Conservation (phyloP, 805 yeast species). For the Lipomyces kockii region DNA sequence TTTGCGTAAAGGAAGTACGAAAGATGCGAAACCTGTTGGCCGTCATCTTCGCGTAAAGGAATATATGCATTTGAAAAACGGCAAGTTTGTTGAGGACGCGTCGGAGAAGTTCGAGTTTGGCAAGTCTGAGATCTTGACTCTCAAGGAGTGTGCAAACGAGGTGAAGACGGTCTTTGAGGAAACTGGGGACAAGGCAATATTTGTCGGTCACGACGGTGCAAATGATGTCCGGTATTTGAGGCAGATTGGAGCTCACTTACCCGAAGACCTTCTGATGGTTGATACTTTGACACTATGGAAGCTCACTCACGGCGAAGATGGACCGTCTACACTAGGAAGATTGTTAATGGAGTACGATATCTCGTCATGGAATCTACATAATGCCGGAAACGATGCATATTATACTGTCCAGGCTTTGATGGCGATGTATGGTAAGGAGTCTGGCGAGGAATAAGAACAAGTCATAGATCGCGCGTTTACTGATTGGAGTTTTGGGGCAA, state of each 20-base stretch:
- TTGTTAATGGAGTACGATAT: slow-evolving; percentile 6
- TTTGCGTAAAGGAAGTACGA: neutral
- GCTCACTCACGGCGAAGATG: slow-evolving; percentile 7
- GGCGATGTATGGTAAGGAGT: slow-evolving; percentile 4
- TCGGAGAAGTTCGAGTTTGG: slow-evolving; percentile 27
- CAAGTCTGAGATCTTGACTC: slow-evolving; percentile 10
- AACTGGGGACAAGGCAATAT: slow-evolving; percentile 6
- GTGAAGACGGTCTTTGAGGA: slow-evolving; percentile 4
- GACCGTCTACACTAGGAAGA: slow-evolving; percentile 3
- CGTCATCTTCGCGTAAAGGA: slow-evolving; percentile 22
- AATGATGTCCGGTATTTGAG: slow-evolving; percentile 21
- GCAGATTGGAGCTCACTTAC: slow-evolving; percentile 11
- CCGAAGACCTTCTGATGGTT: neutral
- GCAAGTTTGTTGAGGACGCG: slow-evolving; percentile 22
- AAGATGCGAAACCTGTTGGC: neutral
- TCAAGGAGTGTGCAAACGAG: slow-evolving; percentile 3
- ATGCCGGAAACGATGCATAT: slow-evolving; percentile 36
- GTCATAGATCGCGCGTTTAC: neutral
- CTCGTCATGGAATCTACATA: slow-evolving; percentile 28
- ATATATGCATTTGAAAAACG: slow-evolving; percentile 19
- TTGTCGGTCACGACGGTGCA: slow-evolving; percentile 29
- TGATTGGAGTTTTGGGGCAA: neutral
- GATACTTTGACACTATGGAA: slow-evolving; percentile 25
- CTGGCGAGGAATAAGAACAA: neutral
- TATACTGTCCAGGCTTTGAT: slow-evolving; percentile 28